Base-by-base conservation (phyloP, 345 rosid genomes). In the Tarenaya hassleriana region DNA sequence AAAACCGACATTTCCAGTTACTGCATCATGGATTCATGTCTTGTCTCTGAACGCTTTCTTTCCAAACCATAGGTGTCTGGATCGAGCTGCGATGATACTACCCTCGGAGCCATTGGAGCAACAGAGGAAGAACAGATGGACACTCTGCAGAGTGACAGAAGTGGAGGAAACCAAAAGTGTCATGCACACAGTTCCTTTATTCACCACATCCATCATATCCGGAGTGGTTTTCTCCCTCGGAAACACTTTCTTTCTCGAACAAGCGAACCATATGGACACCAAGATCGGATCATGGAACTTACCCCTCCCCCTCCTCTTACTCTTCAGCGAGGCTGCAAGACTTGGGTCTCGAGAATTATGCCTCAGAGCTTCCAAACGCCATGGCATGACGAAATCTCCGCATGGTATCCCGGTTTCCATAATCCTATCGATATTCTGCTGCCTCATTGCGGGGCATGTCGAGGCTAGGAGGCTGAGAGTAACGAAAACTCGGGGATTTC, bases 71-170 rank as follows among this genome's bases (percentile, higher is more conserved):
- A 64, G 74, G 55, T 69, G 14, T 40, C 33, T 71, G 7, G 80
- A 71, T 59, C 68, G 60, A 35, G 80, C 80, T 58, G 72, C 67
- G 12, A 65, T 62, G 46, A 34, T 61, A 33, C 35, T 67, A n/a
- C 72, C 58, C 55, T 49, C 47, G 9, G 56, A 55, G 62, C 9
- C 72, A 0, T 21, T 55, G 24, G 64, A 61, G 16, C 44, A 65
- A 19, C 70, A 71, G 41, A 63, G 34, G 51, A 39, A 38, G 48
- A 65, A 69, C 37, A 62, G 60, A 42, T 75, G 80, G 77, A 68
- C 29, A 53, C 79, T 74, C 8, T 75, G 79, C 56, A 53, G 63
- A 15, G 70, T 71, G 3, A 68, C 69, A 11, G 74, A 72, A 65
- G 72, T 75, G 20, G 74, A 75, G 50, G 69, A 58, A 62, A 68